phyloP scores from a whole-genome alignment of 2,329 filamentous ascomycete genomes.

The Corynespora cassiicola region DNA sequence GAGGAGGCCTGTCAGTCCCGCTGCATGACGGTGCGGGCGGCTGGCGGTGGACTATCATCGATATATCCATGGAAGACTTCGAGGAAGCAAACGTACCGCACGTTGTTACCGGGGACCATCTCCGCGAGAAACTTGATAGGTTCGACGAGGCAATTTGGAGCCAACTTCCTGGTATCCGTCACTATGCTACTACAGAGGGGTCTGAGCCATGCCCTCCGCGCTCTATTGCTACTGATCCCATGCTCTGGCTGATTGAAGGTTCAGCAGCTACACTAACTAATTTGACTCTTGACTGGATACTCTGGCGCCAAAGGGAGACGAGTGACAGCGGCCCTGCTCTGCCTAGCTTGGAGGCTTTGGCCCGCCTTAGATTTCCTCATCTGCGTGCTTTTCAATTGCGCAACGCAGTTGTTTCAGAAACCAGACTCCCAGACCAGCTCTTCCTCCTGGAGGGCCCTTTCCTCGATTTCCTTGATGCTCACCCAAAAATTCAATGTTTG shows the following conservation, averaged over 20 bases:
- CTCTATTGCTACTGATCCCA: conserved; percentile 8
- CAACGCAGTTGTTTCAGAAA: conserved; percentile 49
- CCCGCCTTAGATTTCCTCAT: conserved; percentile 49
- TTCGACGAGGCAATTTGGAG: conserved; percentile 37
- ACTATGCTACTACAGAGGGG: conserved; percentile 24
- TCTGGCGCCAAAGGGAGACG: conserved; percentile 33
- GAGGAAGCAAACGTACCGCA: no score
- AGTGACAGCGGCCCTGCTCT: conserved; percentile 16
- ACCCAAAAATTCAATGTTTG: conserved; percentile 51
- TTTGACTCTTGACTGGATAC: conserved; percentile 43
- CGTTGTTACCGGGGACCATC: no score
- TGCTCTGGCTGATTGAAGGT: conserved; percentile 22
- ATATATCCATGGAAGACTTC: conserved; percentile 18
- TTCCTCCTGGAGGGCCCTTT: conserved; percentile 47
- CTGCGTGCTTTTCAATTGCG: conserved; percentile 54
- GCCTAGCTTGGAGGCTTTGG: conserved; percentile 31
- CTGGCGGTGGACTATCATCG: conserved; percentile 35
- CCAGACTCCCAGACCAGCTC: conserved; percentile 41
- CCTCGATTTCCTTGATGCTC: conserved; percentile 52
- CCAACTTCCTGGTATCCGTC: conserved; percentile 27
- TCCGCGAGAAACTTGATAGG: conserved; percentile 21
- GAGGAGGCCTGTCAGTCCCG: conserved; percentile 31
- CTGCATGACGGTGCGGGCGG: conserved; percentile 42
- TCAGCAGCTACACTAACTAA: conserved; percentile 37
- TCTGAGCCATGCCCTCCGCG: conserved; percentile 5